These are phyloP conservation scores for Cicer arietinum DNA, from an alignment of 306 rosid species.

Conservation along the genomic window DNA sequence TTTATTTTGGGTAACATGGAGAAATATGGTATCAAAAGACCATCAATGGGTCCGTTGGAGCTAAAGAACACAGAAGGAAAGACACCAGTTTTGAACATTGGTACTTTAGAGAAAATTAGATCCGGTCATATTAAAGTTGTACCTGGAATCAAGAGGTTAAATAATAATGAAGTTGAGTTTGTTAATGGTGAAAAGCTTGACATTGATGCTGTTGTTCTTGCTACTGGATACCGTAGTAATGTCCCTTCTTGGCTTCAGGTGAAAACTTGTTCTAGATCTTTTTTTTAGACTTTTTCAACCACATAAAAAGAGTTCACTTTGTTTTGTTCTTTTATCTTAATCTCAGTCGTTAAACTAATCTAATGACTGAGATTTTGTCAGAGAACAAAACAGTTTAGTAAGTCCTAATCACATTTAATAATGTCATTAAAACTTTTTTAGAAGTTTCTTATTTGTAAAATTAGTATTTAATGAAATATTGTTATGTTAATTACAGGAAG, in stretches of 20 bases:
- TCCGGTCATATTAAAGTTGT: conserved; percentile 80
- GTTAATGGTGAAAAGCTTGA: conserved; percentile 62
- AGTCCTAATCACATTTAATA: neutral
- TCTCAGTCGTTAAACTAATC: neutral
- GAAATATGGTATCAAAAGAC: conserved; percentile 78
- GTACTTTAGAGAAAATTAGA: conserved; percentile 75
- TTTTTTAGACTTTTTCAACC: neutral
- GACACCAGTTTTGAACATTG: conserved; percentile 90
- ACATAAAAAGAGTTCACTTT: neutral
- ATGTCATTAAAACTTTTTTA: neutral
- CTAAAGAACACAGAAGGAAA: conserved; percentile 80
- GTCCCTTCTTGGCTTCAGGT: conserved; percentile 98
- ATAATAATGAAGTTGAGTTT: conserved; percentile 54
- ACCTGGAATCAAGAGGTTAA: conserved; percentile 66
- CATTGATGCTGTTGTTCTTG: conserved; percentile 75
- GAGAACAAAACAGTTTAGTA: neutral
- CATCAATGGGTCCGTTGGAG: conserved; percentile 70
- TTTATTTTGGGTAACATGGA: conserved; percentile 67
- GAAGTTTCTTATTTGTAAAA: conserved; percentile 30
- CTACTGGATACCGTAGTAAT: conserved; percentile 91
- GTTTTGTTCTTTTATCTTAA: neutral
- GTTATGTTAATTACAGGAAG: conserved; percentile 60
- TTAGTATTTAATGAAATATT: neutral
- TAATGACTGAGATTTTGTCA: neutral
- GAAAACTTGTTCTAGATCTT: conserved; percentile 45